phyloP scores from a whole-genome alignment of 2,329 filamentous ascomycete species.

The Fusarium sp. region DNA sequence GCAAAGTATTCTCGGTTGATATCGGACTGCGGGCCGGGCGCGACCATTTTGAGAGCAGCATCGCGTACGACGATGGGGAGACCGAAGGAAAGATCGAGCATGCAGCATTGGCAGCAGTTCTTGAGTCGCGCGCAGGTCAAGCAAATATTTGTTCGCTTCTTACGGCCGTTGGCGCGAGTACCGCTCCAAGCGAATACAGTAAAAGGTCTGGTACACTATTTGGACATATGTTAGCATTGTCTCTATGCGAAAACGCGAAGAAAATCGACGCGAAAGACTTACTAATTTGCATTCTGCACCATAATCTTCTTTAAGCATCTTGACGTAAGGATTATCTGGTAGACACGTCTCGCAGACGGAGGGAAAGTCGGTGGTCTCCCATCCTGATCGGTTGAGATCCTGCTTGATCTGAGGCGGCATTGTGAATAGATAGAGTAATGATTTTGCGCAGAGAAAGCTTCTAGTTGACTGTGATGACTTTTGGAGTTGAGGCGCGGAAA shows the following conservation, averaged over 20 bases:
- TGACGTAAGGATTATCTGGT: slow-evolving; percentile 96
- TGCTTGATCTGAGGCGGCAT: slow-evolving; percentile 97
- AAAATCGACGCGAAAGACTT: slow-evolving; percentile 26
- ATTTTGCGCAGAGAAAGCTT: slow-evolving; percentile 27
- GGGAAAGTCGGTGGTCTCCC: slow-evolving; percentile 93
- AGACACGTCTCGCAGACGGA: slow-evolving; percentile 93
- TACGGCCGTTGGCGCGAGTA: slow-evolving; percentile 86
- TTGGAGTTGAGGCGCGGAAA: slow-evolving; percentile 44
- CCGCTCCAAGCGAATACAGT: slow-evolving; percentile 96
- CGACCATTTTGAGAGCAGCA: slow-evolving; percentile 97
- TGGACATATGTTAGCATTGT: neutral
- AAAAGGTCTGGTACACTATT: slow-evolving; percentile 87
- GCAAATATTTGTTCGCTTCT: slow-evolving; percentile 95
- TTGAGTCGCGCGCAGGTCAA: slow-evolving; percentile 96
- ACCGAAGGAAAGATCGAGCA: slow-evolving; percentile 96
- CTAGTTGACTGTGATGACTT: slow-evolving; percentile 37
- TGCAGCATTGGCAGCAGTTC: slow-evolving; percentile 99
- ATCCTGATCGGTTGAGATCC: slow-evolving; percentile 93
- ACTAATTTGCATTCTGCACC: slow-evolving; percentile 84
- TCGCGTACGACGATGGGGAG: slow-evolving; percentile 95
- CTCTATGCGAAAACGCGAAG: neutral
- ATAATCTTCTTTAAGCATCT: slow-evolving; percentile 98
- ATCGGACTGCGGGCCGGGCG: slow-evolving; percentile 88
- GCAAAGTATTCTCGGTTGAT: slow-evolving; percentile 98
- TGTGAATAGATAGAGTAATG: slow-evolving; percentile 36